Evolutionary conservation across 2,329 filamentous ascomycete species (phyloP).

Genomic region (Cyclaneusma minus): DNA sequence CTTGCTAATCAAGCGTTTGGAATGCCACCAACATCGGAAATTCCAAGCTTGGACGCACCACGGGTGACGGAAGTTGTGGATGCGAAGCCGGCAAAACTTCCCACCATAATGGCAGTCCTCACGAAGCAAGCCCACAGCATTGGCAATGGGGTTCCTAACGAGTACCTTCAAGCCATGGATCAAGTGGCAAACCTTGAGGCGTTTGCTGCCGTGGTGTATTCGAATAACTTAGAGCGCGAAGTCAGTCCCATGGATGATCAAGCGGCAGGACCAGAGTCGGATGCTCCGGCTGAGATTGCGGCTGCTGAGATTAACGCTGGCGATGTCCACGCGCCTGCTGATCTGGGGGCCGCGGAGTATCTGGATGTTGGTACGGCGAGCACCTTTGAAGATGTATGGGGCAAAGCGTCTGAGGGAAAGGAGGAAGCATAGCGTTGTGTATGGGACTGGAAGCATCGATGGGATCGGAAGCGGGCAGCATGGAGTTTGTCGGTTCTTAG

Average conservation of each 20-base stretch:
- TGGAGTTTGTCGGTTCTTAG: too few relatives aligned
- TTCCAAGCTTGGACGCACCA: slow-evolving; percentile 9
- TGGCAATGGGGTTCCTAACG: slow-evolving; percentile 60
- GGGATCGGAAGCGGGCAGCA: too few relatives aligned
- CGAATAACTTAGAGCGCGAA: slow-evolving; percentile 64
- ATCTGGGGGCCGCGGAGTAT: too few relatives aligned
- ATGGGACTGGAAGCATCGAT: neutral
- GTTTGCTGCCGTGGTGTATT: slow-evolving; percentile 78
- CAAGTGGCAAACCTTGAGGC: slow-evolving; percentile 61
- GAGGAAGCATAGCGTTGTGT: neutral
- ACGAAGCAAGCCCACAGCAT: slow-evolving; percentile 84
- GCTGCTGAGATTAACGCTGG: slow-evolving; percentile 31
- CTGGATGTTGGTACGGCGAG: slow-evolving; percentile 33
- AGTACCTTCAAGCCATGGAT: slow-evolving; percentile 63
- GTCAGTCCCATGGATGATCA: slow-evolving; percentile 24
- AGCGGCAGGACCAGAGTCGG: slow-evolving; percentile 6
- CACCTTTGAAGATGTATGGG: slow-evolving; percentile 56
- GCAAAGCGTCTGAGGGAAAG: slow-evolving; percentile 35
- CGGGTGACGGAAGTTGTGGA: slow-evolving; percentile 36
- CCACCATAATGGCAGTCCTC: slow-evolving; percentile 77
- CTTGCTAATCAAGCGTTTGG: slow-evolving; percentile 70
- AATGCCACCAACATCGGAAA: slow-evolving; percentile 22
- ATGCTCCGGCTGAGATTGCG: slow-evolving; percentile 4
- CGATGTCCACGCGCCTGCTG: too few relatives aligned
- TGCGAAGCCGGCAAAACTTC: slow-evolving; percentile 51